Evolutionary conservation across 1,284 basidiomycete genomes (phyloP), one percentile per base, ranked within the genome.

Genomic region (Microbotryum silenes-acaulis): DNA sequence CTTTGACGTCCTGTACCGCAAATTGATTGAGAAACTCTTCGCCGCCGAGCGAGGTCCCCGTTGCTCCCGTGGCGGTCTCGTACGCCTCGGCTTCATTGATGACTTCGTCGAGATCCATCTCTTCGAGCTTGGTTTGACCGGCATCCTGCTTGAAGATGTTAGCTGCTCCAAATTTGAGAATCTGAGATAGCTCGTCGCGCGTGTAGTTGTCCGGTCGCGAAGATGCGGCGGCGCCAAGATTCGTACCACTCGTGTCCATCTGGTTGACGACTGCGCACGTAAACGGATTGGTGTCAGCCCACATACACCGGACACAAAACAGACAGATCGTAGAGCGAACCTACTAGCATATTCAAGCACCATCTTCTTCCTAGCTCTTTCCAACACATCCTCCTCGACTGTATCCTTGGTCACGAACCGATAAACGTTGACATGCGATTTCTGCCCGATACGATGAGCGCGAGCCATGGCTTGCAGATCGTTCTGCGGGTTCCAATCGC

Each of bases 141-240:
- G 94, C 91, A 77, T 97, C 92, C 75, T 91, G 92, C 81, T 97
- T 94, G 79, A 97, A 97, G 82, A 99, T 93, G 78, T 89, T 97
- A 76, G 93, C 91, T 10, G 96, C 96, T 59, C 96, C 96, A 75
- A 97, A 98, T 78, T 98, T 98, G 76, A 99, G 83, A 62, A 98
- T 97, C n/a, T 93, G 92, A 45, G 89, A 89, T 46, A 99, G 82
- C 76, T 99, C 96, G 70, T 98, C 96, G 78, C 94, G 97, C 77
- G 90, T 96, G 71, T 97, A 82, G 74, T 93, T 89, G 69, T 89
- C 89, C n/a, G 89, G 84, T 71, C 88, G 91, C 27, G 83, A 76
- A 58, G 91, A 88, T 73, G 89, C 89, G 63, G 63, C 56, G 10
- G 51, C 71, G 69, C 89, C 88, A 68, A 98, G 85, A 77, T 97